Conservation (phyloP, 176 grass and related monocot genomes). For the Leersia perrieri region DNA sequence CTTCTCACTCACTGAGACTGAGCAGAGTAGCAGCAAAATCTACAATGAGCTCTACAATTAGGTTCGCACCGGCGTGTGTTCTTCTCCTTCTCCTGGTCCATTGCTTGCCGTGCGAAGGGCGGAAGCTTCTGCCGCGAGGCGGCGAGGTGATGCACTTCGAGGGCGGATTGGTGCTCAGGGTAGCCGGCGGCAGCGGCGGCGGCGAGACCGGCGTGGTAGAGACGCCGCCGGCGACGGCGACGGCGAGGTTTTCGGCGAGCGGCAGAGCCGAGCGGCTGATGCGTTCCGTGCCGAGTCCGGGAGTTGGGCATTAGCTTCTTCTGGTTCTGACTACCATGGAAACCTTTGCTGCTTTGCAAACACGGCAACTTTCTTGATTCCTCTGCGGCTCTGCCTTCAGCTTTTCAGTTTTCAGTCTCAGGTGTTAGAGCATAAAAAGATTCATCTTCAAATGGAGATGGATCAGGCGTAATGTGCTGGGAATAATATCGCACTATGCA, state of each 20-base stretch:
- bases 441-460: not conserved
- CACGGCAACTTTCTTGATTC: not conserved
- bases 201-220: not conserved
- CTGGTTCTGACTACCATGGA: not conserved
- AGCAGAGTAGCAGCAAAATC: not conserved
- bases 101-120: constrained; percentile 26
- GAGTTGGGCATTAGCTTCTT: constrained; percentile 49
- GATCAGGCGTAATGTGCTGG: not conserved
- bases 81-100: constrained; percentile 25
- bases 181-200: not conserved
- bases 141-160: constrained; percentile 32
- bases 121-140: constrained; percentile 22
- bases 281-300: constrained; percentile 65
- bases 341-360: not conserved
- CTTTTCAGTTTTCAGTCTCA: not conserved
- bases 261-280: constrained; percentile 33
- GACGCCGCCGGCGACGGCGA: not conserved
- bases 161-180: constrained; percentile 19
- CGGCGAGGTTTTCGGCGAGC: not conserved
- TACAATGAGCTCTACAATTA: not conserved
- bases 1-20: not conserved
- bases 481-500: not conserved
- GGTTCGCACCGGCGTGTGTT: not conserved
- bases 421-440: not conserved
- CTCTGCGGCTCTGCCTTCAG: not conserved